Evolutionary conservation across 2,329 filamentous ascomycete species (phyloP).

Genomic region (Fusarium paranaense): DNA sequence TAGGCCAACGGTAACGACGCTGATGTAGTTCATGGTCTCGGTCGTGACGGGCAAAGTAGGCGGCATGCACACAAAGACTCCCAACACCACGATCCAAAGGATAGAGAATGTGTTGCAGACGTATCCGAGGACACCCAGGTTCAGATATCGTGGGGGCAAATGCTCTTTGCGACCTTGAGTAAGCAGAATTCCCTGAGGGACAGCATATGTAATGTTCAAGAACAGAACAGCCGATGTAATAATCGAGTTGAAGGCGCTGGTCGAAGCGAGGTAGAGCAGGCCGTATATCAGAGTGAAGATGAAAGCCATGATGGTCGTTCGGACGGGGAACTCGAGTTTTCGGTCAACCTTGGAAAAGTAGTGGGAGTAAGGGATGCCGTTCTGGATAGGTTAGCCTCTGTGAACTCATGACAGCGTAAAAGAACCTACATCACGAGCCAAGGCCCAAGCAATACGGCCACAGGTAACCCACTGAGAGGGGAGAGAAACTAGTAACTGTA

Average conservation of each 20-base stretch:
- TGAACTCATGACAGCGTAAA: no score
- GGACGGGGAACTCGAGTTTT: slow-evolving; percentile 2
- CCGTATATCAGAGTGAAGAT: slow-evolving; percentile 16
- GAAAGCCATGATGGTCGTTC: background rate
- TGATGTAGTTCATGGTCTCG: slow-evolving; percentile 24
- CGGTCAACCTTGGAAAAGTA: slow-evolving; percentile 6
- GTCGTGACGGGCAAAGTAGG: slow-evolving; percentile 8
- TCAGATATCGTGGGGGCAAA: slow-evolving; percentile 17
- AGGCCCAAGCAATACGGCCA: slow-evolving; percentile 4
- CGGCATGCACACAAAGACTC: slow-evolving; percentile 20
- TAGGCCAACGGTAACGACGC: slow-evolving; percentile 10
- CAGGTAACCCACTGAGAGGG: slow-evolving; percentile 7
- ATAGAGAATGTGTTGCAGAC: slow-evolving; percentile 14
- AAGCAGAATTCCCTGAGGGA: slow-evolving; percentile 19
- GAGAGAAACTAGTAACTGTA: background rate
- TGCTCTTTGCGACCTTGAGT: slow-evolving; percentile 10
- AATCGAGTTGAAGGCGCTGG: slow-evolving; percentile 25
- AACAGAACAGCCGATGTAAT: slow-evolving; percentile 21
- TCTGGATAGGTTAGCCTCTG: background rate
- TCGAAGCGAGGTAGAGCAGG: slow-evolving; percentile 16
- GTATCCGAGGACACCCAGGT: slow-evolving; percentile 14
- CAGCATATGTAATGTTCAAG: slow-evolving; percentile 18
- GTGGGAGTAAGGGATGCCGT: background rate
- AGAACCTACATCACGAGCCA: slow-evolving; percentile 4
- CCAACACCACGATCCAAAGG: slow-evolving; percentile 18